phyloP scores from a whole-genome alignment of 345 rosid genomes.

The Eucalyptus fibrosa region DNA sequence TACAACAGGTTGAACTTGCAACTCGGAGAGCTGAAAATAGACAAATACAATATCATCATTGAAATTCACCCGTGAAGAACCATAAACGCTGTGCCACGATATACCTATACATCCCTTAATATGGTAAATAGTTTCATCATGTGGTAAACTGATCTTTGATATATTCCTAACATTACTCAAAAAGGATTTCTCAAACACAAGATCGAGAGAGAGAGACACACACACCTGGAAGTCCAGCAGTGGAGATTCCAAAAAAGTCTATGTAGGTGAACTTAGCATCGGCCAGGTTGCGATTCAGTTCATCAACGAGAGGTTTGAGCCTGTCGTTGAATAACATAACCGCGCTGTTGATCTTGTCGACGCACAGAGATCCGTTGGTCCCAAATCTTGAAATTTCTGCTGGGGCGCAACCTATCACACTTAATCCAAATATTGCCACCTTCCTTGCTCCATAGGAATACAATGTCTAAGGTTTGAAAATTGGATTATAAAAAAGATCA shows the following conservation, averaged over 20 bases:
- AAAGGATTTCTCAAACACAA: not conserved
- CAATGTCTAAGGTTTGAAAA: not conserved
- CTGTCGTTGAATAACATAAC: conserved; percentile 3
- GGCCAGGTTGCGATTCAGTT: not conserved
- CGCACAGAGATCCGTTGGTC: conserved; percentile 3
- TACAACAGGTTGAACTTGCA: not conserved
- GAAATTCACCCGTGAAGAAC: not conserved
- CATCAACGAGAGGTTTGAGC: conserved; percentile 3
- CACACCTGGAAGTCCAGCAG: not conserved
- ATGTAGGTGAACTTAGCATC: conserved; percentile 13
- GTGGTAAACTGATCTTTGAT: not conserved
- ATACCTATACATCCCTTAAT: not conserved
- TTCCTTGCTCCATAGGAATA: conserved; percentile 18
- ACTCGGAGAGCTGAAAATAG: not conserved
- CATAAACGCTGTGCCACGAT: not conserved
- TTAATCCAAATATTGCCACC: conserved; percentile 15
- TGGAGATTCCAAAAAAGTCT: not conserved
- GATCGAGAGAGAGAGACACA: not conserved
- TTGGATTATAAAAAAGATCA: not conserved
- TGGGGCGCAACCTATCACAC: conserved; percentile 12
- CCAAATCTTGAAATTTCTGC: not conserved
- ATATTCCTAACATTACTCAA: not conserved
- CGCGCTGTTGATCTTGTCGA: not conserved
- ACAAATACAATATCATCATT: not conserved
- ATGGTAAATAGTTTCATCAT: not conserved